A percentile compares a stretch with the other conserved stretches of the same genome.
These are phyloP conservation scores for Verticillium albo-atrum DNA, from an alignment of 2,329 filamentous ascomycete species.

Conservation along the genomic window DNA sequence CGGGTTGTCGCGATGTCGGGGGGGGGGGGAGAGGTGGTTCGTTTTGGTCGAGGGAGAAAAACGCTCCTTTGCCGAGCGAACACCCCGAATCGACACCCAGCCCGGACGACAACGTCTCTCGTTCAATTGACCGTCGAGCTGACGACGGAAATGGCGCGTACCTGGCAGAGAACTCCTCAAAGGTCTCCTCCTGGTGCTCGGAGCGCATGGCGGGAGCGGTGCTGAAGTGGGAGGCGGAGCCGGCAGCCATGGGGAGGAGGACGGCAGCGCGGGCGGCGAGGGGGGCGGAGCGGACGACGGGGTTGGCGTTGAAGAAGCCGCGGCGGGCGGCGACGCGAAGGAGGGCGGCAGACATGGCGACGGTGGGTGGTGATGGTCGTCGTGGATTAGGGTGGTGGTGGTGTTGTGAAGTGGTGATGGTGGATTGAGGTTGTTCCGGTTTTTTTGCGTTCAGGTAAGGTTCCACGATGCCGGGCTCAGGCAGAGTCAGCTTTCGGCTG, in stretches of 20 bases:
- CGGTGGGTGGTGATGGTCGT: conserved; percentile 18
- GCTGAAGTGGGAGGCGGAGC: conserved; percentile 55
- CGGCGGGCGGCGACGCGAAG: conserved; percentile 71
- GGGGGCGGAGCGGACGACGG: conserved; percentile 50
- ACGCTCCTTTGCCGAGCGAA: not conserved
- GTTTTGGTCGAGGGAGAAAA: not conserved
- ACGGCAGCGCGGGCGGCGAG: conserved; percentile 51
- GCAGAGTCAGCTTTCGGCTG: conserved; percentile 13
- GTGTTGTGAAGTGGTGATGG: conserved; percentile 4
- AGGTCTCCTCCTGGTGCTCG: conserved; percentile 88
- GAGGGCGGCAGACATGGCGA: conserved; percentile 60
- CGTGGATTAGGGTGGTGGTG: conserved; percentile 9
- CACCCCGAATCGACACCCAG: no score
- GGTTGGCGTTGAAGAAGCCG: conserved; percentile 63
- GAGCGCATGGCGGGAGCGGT: conserved; percentile 51
- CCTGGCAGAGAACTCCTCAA: conserved; percentile 98
- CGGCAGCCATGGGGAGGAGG: conserved; percentile 43
- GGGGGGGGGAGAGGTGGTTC: not conserved
- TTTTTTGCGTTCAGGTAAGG: conserved; percentile 11
- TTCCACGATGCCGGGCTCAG: not conserved
- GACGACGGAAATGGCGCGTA: conserved; percentile 41
- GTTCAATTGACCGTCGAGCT: not conserved
- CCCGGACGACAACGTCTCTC: no score
- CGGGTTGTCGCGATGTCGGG: not conserved
- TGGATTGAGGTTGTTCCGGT: conserved; percentile 4